These are phyloP conservation scores for Tolypocladium amazonense DNA, from an alignment of 2,329 filamentous ascomycete species.

Conservation along the genomic window DNA sequence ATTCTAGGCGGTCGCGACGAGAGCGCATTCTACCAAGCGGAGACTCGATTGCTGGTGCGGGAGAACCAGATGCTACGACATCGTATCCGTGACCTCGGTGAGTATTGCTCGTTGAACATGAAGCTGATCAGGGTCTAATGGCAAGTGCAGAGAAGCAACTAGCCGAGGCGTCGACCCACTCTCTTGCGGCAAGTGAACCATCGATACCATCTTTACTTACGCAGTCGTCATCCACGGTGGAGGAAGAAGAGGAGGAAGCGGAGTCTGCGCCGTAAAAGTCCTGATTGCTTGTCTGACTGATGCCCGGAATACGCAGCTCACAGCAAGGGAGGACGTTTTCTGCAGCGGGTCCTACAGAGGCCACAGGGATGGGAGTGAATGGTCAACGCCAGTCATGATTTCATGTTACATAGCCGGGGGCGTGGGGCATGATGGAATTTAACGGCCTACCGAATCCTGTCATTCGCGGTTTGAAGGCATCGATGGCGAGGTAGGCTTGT, in stretches of 20 bases:
- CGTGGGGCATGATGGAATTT: not conserved
- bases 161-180: constrained; percentile 26
- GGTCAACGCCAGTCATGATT: not conserved
- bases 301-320: not conserved
- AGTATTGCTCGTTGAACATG: constrained; percentile 7
- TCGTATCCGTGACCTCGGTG: constrained; percentile 64
- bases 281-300: not conserved
- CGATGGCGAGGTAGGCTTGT: not conserved
- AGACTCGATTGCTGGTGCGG: constrained; percentile 65
- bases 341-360: not conserved
- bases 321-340: not conserved
- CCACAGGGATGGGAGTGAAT: no score
- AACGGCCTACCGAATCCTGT: not conserved
- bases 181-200: constrained; percentile 29
- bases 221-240: constrained; percentile 33
- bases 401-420: not conserved
- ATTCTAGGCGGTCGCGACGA: constrained; percentile 59
- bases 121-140: constrained; percentile 11
- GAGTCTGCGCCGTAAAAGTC: constrained; percentile 7
- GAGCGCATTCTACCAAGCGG: constrained; percentile 70
- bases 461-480: not conserved
- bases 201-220: constrained; percentile 37
- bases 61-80: constrained; percentile 78
- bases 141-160: constrained; percentile 34
- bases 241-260: constrained; percentile 19